A percentile compares a stretch with the other conserved stretches of the same genome.
These are phyloP conservation scores for Ilyonectria robusta DNA, from an alignment of 2,329 filamentous ascomycete genomes.

Conservation along the genomic window DNA sequence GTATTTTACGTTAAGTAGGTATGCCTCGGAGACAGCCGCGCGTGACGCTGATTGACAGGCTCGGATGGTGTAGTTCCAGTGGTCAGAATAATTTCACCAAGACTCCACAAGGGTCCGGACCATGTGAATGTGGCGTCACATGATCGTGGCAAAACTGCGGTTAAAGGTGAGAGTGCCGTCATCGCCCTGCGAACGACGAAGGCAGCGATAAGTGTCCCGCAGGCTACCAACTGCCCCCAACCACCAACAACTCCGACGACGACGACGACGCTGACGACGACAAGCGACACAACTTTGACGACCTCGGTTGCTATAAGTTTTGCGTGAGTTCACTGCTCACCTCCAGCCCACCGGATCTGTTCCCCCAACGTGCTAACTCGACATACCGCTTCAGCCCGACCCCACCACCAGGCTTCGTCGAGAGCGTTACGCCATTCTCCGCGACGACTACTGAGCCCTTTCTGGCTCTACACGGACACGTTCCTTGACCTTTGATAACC, in stretches of 20 bases:
- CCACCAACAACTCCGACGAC: conserved; percentile 36
- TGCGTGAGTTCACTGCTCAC: conserved; percentile 21
- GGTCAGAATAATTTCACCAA: not conserved
- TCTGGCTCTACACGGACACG: conserved; percentile 32
- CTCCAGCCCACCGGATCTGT: not conserved
- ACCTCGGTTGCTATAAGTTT: conserved; percentile 1
- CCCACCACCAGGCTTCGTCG: conserved; percentile 44
- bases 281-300: conserved; percentile 15
- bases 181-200: conserved; percentile 47
- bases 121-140: conserved; percentile 51
- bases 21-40: not conserved
- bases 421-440: conserved; percentile 44
- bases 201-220: conserved; percentile 49
- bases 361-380: conserved; percentile 17
- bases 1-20: not conserved
- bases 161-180: conserved; percentile 51
- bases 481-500: conserved; percentile 28
- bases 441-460: conserved; percentile 33
- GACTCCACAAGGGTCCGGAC: conserved; percentile 22
- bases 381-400: conserved; percentile 42
- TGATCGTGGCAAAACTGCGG: conserved; percentile 50
- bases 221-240: conserved; percentile 40
- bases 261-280: conserved; percentile 40
- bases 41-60: conserved; percentile 14
- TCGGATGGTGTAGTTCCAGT: not conserved